phyloP scores from a whole-genome alignment of 2,329 filamentous ascomycete species.

The Cercospora beticola region DNA sequence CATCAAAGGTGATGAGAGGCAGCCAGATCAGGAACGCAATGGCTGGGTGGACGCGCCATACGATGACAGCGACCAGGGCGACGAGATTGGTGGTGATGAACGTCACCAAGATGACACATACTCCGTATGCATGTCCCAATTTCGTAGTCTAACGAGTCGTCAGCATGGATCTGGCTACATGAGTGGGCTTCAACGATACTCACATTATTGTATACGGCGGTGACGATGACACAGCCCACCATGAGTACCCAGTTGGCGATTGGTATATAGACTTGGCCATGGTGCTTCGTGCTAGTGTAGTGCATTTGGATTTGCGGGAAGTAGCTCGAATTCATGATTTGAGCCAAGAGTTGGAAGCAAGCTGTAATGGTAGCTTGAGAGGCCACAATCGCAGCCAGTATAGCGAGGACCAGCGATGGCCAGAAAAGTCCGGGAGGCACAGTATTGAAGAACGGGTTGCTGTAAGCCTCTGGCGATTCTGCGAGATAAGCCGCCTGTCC shows the following conservation, averaged over 20 bases:
- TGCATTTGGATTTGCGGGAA: constrained; percentile 73
- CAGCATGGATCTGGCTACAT: constrained; percentile 45
- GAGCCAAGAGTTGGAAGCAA: constrained; percentile 64
- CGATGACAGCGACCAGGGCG: constrained; percentile 67
- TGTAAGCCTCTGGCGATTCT: constrained; percentile 57
- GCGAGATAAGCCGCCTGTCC: constrained; percentile 74
- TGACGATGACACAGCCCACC: constrained; percentile 67
- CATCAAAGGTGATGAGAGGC: constrained; percentile 64
- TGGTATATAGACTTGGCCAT: constrained; percentile 75
- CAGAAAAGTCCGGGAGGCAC: constrained; percentile 68
- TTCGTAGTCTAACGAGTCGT: constrained; percentile 52
- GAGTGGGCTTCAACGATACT: constrained; percentile 35
- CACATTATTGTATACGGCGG: constrained; percentile 62
- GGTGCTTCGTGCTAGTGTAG: constrained; percentile 67
- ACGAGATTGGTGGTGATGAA: constrained; percentile 76
- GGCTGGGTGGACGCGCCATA: constrained; percentile 64
- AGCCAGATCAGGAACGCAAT: constrained; percentile 63
- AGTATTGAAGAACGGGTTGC: constrained; percentile 72
- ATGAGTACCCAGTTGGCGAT: constrained; percentile 75
- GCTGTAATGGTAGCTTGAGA: constrained; percentile 73
- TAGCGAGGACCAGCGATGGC: constrained; percentile 65
- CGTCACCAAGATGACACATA: constrained; percentile 76
- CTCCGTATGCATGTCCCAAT: constrained; percentile 73
- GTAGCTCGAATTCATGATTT: constrained; percentile 70
- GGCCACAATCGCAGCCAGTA: constrained; percentile 68